Evolutionary conservation across 352 stramenopile genomes (phyloP).

Genomic region (Phytopythium ostracodes): DNA sequence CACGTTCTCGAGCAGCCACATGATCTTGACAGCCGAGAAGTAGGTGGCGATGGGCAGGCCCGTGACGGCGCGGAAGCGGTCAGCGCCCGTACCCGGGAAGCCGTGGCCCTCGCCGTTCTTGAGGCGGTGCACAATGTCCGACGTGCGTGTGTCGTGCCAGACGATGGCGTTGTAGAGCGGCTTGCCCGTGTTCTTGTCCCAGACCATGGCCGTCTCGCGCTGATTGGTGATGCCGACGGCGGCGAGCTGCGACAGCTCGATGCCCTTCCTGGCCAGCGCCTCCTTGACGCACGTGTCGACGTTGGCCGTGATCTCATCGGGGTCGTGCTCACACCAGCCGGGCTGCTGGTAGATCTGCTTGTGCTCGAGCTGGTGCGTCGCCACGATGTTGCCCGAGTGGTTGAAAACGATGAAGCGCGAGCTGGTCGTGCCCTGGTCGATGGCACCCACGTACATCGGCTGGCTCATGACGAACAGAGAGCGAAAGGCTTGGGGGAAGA

Average conservation of each 20-base stretch:
- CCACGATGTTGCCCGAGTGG: conserved; percentile 84
- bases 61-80: conserved; percentile 81
- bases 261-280: conserved; percentile 62
- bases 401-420: conserved; percentile 97
- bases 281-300: conserved; percentile 70
- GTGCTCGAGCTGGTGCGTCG: conserved; percentile 94
- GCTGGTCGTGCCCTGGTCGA: conserved; percentile 97
- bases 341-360: conserved; percentile 95
- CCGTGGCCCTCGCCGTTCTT: conserved; percentile 60
- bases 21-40: conserved; percentile 97
- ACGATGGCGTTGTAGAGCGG: conserved; percentile 99
- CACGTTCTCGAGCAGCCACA: conserved; percentile 97
- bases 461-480: conserved; percentile 23
- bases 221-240: conserved; percentile 99
- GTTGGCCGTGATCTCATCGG: conserved; percentile 93
- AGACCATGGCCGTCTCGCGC: conserved; percentile 97
- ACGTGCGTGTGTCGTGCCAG: conserved; percentile 97
- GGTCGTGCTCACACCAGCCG: conserved; percentile 98
- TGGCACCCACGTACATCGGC: conserved; percentile 77
- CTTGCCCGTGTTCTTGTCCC: conserved; percentile 94
- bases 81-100: conserved; percentile 43
- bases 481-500: conserved; percentile 5
- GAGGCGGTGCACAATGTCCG: conserved; percentile 83
- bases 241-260: conserved; percentile 71
- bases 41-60: conserved; percentile 97